Percentiles rank a stretch among this genome's conserved stretches.
Evolutionary conservation across 345 rosid species (phyloP).

Genomic region (Syzygium oleosum): DNA sequence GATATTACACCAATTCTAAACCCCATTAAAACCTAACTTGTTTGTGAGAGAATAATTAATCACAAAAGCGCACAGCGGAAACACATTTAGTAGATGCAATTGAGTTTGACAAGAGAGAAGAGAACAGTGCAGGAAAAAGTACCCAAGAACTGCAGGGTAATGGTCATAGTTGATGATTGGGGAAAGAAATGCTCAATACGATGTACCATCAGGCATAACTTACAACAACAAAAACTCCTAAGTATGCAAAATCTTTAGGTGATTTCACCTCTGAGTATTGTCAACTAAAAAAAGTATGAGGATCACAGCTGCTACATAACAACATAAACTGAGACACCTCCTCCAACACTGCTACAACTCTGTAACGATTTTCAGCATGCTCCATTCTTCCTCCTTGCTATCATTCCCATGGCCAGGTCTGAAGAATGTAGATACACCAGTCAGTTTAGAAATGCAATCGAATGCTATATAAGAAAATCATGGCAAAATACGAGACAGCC

Average conservation of each 20-base stretch:
- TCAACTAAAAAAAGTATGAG: neutral
- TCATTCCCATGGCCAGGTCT: neutral
- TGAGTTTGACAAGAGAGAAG: neutral
- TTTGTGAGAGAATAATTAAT: neutral
- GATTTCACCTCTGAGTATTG: neutral
- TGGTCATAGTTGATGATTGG: neutral
- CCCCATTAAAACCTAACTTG: neutral
- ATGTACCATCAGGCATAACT: neutral
- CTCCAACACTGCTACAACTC: neutral
- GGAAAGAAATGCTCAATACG: neutral
- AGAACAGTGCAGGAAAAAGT: neutral
- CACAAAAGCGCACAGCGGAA: neutral
- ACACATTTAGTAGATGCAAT: neutral
- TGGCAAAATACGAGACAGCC: neutral
- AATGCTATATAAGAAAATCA: neutral
- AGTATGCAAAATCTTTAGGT: neutral
- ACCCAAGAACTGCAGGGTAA: neutral
- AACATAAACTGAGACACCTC: neutral
- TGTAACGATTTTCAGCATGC: neutral
- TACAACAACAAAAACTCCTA: neutral
- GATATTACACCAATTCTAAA: neutral
- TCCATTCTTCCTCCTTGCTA: neutral
- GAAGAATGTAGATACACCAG: neutral
- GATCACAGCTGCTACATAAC: neutral
- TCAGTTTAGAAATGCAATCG: neutral